Base-by-base conservation (phyloP, 2,329 filamentous ascomycete genomes). In the Diaporthe longicolla region DNA sequence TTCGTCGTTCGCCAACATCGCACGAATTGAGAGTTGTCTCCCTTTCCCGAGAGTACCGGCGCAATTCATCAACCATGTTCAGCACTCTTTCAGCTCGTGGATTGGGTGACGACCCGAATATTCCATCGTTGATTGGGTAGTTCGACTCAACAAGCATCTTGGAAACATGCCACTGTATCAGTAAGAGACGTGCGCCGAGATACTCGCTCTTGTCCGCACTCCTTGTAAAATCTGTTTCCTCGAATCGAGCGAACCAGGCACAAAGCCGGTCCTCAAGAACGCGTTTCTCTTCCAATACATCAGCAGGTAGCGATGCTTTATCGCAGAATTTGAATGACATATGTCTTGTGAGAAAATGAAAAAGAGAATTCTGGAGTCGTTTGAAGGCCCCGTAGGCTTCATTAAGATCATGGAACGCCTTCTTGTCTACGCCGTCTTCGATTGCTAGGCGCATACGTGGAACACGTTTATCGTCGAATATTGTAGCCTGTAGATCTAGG, bases 401-500 rank as follows among this genome's bases (percentile, higher is more conserved):
- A 45, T 45, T 24, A 1, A 63, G 37, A 29, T 24, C 10, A 7
- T 2, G 6, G n/a, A 65, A 65, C 8, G 3, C 26, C 10, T n/a
- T 19, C 17, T 32, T 8, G 19, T 2, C 17, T 11, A 3, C 9
- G 45, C 1, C 4, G 26, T 15, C 19, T 29, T 50, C 26, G 11
- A 11, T n/a, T 13, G 26, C n/a, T 48, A 50, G 43, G 13, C n/a
- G 11, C 1, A 48, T 10, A 9, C 43, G 43, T 7, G 59, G 59
- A 24, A 15, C 19, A 17, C 59, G 43, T 13, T 11, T 11, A 26
- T 50, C 19, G 19, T 65, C 26, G 26, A 50, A 65, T 4, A 50
- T 24, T 15, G 59, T 65, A n/a, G 43, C 43, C 59, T 65, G 59
- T 11, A 65, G n/a, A 43, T 65, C 43, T 45, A 48, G 15, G 11